Evolutionary conservation across 352 stramenopile genomes (phyloP), one percentile per base, ranked within the genome.

Genomic region (Pythium plurisporium): DNA sequence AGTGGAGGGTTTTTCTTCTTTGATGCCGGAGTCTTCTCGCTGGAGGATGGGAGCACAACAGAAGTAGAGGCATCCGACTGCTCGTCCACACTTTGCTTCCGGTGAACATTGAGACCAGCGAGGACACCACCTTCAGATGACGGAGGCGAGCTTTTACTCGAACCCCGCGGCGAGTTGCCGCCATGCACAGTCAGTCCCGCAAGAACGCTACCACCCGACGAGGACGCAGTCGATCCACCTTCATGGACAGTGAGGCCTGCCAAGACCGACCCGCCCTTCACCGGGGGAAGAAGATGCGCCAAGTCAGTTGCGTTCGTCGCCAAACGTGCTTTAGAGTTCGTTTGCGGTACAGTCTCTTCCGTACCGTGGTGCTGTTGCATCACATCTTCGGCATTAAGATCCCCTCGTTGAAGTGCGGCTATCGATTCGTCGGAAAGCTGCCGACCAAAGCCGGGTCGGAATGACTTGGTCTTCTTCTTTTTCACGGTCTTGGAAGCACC

Each of bases 381-480:
- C 12, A 93, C 36, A 8, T 93, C 83, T 45, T 86, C 84, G 55
- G 88, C 65, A 27, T 86, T 86, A 11, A 91, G 54, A 27, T 94
- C 84, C 26, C 82, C 82, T 37, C 84, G 84, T 34, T 92, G 82
- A 26, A 93, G 49, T 3, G 83, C 83, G 2, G 82, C 82, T n/a
- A 75, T 65, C 0, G 82, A 89, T 46, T 94, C 84, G 58, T 94
- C 84, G 29, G 84, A 94, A n/a, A 90, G 64, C 41, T 92, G 78
- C 3, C 84, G 82, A 5, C 82, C 84, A 55, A 94, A 94, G 0
- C 84, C 84, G 12, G 84, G 84, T 6, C 84, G 84, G 45, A 94
- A 94, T 12, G 73, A 86, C 65, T 91, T 91, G 30, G 84, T 91
- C 64, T 92, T 94, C 57, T 91, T 91, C 69, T 88, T 89, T 33